Conservation (phyloP, 306 rosid genomes). For the Quercus agrifolia region DNA sequence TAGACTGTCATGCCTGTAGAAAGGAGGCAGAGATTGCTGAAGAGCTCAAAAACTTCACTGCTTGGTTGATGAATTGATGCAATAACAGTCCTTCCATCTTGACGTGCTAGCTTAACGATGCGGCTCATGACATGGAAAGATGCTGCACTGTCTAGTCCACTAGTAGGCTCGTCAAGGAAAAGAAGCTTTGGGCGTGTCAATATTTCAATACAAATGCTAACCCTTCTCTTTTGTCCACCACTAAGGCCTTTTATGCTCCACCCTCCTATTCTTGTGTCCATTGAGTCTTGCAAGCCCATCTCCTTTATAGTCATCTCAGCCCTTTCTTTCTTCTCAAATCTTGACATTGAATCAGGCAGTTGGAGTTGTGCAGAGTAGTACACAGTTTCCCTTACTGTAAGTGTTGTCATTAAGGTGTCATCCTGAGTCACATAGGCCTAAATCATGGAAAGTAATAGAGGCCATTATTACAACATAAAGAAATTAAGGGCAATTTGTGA, state of each 20-base stretch:
- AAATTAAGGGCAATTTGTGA: no score
- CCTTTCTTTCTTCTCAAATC: constrained; percentile 50
- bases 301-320: constrained; percentile 48
- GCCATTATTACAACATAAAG: background rate
- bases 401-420: constrained; percentile 48
- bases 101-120: constrained; percentile 34
- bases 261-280: constrained; percentile 67
- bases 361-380: constrained; percentile 66
- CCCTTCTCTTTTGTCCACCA: constrained; percentile 71
- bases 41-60: constrained; percentile 57
- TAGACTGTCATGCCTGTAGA: constrained; percentile 34
- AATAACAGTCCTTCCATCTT: constrained; percentile 52
- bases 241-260: constrained; percentile 50
- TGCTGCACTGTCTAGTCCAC: constrained; percentile 77
- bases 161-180: constrained; percentile 80
- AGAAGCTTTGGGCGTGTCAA: constrained; percentile 58
- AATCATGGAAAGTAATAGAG: background rate
- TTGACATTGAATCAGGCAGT: constrained; percentile 55
- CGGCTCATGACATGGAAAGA: constrained; percentile 67
- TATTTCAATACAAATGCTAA: constrained; percentile 73
- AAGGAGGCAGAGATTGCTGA: constrained; percentile 44
- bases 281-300: constrained; percentile 61
- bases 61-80: constrained; percentile 73
- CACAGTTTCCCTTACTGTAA: constrained; percentile 50
- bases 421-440: constrained; percentile 75